Evolutionary conservation across 2,329 filamentous ascomycete genomes (phyloP).

Genomic region (Ophiostoma pallidulum): DNA sequence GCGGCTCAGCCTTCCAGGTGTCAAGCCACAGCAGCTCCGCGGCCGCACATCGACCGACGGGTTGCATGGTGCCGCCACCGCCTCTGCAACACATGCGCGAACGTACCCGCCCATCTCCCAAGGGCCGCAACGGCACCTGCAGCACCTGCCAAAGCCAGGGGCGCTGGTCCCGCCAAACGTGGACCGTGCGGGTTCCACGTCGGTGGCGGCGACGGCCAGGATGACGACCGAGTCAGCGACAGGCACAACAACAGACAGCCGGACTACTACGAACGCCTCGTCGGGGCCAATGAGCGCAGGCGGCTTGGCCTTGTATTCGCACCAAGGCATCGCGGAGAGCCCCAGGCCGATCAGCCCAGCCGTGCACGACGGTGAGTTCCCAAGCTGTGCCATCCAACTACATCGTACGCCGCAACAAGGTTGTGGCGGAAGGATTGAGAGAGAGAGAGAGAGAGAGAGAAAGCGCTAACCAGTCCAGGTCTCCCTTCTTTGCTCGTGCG

Average conservation of each 20-base stretch:
- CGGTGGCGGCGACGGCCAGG: neutral
- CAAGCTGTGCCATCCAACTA: no score
- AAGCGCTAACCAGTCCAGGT: no score
- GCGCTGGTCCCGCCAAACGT: conserved; percentile 55
- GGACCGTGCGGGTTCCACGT: conserved; percentile 33
- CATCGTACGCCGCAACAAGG: no score
- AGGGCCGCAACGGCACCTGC: conserved; percentile 44
- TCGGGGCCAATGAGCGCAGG: conserved; percentile 37
- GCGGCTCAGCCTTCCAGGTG: conserved; percentile 60
- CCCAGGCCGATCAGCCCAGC: conserved; percentile 72
- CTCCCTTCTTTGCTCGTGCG: neutral
- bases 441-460: no score
- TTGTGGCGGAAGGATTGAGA: no score
- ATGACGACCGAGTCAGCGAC: conserved; percentile 22
- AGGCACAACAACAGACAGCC: conserved; percentile 43
- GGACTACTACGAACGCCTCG: conserved; percentile 39
- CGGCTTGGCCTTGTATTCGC: conserved; percentile 55
- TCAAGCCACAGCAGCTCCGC: conserved; percentile 61
- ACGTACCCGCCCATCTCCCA: conserved; percentile 12
- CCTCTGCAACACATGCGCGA: conserved; percentile 2
- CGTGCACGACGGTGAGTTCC: neutral
- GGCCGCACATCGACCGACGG: conserved; percentile 23
- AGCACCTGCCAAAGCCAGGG: conserved; percentile 40
- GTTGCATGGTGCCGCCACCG: neutral
- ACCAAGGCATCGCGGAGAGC: conserved; percentile 69